Percentiles rank a stretch among this genome's conserved stretches.
Conservation (phyloP, 257 asterid genomes). For the Ocimum tenuiflorum region DNA sequence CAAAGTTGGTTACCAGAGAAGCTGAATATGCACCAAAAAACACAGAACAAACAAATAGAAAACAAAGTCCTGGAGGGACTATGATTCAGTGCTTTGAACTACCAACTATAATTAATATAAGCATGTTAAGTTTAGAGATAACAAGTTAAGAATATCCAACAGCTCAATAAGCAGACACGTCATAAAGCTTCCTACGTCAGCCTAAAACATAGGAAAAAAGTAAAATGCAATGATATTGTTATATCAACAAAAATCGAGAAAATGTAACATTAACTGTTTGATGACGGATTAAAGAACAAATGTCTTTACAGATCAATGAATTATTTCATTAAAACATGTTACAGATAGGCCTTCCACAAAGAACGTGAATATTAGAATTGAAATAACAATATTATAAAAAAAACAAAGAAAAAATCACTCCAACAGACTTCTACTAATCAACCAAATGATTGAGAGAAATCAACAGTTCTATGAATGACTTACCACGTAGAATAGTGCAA, state of each 20-base stretch:
- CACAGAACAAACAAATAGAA: background rate
- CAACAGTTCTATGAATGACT: constrained; percentile 24
- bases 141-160: background rate
- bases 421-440: background rate
- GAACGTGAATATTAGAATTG: background rate
- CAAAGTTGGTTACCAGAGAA: background rate
- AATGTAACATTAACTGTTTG: background rate
- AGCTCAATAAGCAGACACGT: background rate
- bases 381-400: background rate
- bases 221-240: background rate
- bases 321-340: background rate
- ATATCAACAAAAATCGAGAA: background rate
- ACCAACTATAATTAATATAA: background rate
- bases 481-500: constrained; percentile 72
- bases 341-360: constrained; percentile 1
- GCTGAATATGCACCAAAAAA: background rate
- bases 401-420: background rate
- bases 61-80: background rate
- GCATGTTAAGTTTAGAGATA: background rate
- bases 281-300: background rate
- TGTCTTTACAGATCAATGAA: background rate
- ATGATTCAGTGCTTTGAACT: background rate
- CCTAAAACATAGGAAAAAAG: background rate
- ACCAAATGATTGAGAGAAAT: background rate
- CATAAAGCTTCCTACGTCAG: constrained; percentile 6